Percentiles rank a stretch among this genome's conserved stretches.
These are phyloP conservation scores for Xylaria sp. DNA, from an alignment of 2,329 filamentous ascomycete genomes.

Conservation along the genomic window DNA sequence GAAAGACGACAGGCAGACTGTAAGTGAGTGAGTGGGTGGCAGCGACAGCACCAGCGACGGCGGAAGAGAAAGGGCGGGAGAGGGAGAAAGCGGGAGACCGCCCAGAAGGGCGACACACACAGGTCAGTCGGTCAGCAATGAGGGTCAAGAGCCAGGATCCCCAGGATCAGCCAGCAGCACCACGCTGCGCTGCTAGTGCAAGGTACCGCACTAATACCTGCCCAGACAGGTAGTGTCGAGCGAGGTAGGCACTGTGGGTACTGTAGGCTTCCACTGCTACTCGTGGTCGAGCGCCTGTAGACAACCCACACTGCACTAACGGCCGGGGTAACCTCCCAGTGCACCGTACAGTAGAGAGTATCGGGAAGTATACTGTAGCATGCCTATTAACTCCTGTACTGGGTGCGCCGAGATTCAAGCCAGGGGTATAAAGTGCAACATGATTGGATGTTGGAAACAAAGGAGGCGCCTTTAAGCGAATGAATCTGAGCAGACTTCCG, in stretches of 20 bases:
- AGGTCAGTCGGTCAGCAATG: slow-evolving; percentile 34
- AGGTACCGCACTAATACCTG: slow-evolving; percentile 2
- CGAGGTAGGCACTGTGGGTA: not conserved
- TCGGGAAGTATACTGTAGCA: too few species aligned
- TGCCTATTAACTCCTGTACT: not conserved
- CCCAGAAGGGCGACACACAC: slow-evolving; percentile 11
- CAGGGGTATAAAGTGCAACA: slow-evolving; percentile 11
- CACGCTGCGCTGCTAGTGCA: slow-evolving; percentile 15
- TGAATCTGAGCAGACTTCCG: slow-evolving; percentile 26
- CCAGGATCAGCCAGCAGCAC: slow-evolving; percentile 32
- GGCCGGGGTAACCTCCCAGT: not conserved
- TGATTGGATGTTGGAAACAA: slow-evolving; percentile 41
- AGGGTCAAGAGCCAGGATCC: slow-evolving; percentile 30
- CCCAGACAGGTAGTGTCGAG: not conserved
- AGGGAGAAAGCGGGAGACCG: slow-evolving; percentile 5
- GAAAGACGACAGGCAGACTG: slow-evolving; percentile 25
- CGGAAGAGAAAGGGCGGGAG: slow-evolving; percentile 43
- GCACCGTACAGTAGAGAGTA: too few species aligned
- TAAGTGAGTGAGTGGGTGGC: not conserved
- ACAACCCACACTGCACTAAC: too few species aligned
- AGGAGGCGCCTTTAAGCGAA: slow-evolving; percentile 45
- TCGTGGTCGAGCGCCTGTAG: not conserved
- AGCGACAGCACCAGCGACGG: slow-evolving; percentile 37
- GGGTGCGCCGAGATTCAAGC: slow-evolving; percentile 35
- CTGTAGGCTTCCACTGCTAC: not conserved